phyloP scores from a whole-genome alignment of 768 basidiomycete genomes.

The Naganishia kalamii region DNA sequence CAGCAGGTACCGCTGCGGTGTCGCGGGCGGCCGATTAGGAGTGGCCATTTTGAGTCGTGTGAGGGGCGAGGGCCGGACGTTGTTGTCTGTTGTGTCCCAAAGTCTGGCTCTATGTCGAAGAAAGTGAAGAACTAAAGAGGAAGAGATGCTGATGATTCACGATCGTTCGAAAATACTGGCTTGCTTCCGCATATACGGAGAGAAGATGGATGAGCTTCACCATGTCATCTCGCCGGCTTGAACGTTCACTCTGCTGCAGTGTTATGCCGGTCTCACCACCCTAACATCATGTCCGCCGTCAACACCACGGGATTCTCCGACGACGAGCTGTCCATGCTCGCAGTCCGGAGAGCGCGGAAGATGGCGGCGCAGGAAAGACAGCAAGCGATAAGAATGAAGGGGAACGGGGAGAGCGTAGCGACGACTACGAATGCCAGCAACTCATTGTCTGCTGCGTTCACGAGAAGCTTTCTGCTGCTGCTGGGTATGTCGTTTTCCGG shows the following conservation, averaged over 20 bases:
- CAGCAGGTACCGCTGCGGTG: slow-evolving; percentile 53
- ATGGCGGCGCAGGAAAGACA: neutral
- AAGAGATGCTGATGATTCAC: neutral
- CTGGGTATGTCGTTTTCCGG: slow-evolving; percentile 28
- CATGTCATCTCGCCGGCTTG: neutral
- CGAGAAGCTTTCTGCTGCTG: slow-evolving; percentile 37
- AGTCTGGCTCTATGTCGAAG: neutral
- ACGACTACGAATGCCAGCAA: slow-evolving; percentile 26
- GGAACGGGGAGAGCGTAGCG: neutral
- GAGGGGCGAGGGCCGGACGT: neutral
- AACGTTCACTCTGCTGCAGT: neutral
- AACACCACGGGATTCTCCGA: slow-evolving; percentile 13
- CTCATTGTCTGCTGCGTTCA: slow-evolving; percentile 40
- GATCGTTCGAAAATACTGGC: neutral
- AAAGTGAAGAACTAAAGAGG: neutral
- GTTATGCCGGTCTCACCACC: neutral
- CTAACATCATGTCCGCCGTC: neutral
- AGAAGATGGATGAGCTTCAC: neutral
- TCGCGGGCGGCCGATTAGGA: neutral
- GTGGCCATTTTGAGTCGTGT: neutral
- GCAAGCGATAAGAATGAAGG: neutral
- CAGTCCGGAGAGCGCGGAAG: slow-evolving; percentile 5
- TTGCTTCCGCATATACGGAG: neutral
- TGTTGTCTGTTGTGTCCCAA: neutral
- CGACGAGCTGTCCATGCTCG: slow-evolving; percentile 11